Conservation (phyloP, 495 filamentous ascomycete species). For the Penicillium ucsense region DNA sequence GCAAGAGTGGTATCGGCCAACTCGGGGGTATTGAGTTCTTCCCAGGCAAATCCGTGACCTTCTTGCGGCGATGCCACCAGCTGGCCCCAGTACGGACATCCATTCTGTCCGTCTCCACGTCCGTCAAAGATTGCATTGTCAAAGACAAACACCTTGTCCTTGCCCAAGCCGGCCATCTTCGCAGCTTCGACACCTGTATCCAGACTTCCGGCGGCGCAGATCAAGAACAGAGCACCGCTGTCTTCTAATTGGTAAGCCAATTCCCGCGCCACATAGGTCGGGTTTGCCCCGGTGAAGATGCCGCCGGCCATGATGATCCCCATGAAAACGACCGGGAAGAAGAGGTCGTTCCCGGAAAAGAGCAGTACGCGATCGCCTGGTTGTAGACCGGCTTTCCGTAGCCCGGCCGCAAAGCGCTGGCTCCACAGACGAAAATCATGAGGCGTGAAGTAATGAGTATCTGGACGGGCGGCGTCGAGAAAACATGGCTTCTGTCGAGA, state of each 20-base stretch:
- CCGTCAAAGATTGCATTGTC: constrained; percentile 35
- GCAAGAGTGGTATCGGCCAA: constrained; percentile 34
- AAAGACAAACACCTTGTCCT: constrained; percentile 39
- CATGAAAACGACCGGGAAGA: constrained; percentile 62
- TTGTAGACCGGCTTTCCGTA: constrained; percentile 54
- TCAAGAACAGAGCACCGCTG: constrained; percentile 53
- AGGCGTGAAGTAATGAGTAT: constrained; percentile 44
- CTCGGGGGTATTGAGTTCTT: constrained; percentile 26
- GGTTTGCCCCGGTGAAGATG: constrained; percentile 73
- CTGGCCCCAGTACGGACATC: constrained; percentile 40
- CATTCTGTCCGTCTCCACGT: constrained; percentile 25
- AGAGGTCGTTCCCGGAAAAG: constrained; percentile 62
- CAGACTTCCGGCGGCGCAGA: constrained; percentile 44
- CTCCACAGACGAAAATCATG: constrained; percentile 57
- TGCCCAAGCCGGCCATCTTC: constrained; percentile 24
- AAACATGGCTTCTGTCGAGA: constrained; percentile 33
- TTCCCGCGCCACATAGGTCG: constrained; percentile 60
- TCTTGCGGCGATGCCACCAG: constrained; percentile 36
- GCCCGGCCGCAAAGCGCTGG: constrained; percentile 62
- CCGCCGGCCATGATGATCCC: constrained; percentile 71
- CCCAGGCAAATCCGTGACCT: constrained; percentile 35
- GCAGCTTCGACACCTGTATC: constrained; percentile 36
- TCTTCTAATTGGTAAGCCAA: constrained; percentile 67
- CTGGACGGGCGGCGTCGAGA: constrained; percentile 47
- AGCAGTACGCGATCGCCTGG: constrained; percentile 64